A percentile compares a stretch with the other conserved stretches of the same genome.
These are phyloP conservation scores for Dendrocalamus sinicus DNA, from an alignment of 176 grass and related monocot species.

Conservation along the genomic window DNA sequence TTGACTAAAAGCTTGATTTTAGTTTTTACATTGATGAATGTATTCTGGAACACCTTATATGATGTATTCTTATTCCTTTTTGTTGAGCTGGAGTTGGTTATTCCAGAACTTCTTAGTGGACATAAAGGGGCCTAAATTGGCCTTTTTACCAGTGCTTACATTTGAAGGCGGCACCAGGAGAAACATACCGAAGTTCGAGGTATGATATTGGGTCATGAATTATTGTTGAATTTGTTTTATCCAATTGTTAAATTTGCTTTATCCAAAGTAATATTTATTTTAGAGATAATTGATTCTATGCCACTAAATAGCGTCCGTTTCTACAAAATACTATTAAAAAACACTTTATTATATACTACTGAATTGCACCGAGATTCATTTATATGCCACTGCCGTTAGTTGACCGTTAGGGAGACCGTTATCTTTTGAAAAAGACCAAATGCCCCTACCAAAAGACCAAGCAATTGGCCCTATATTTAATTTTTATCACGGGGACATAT, in stretches of 20 bases:
- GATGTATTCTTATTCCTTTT: conserved; percentile 31
- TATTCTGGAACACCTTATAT: not conserved
- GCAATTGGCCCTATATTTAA: too few relatives aligned
- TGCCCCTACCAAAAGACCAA: too few relatives aligned
- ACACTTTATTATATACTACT: too few relatives aligned
- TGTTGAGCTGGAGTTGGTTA: conserved; percentile 20
- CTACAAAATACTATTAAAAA: too few relatives aligned
- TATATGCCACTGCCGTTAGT: too few relatives aligned
- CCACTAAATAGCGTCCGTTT: too few relatives aligned
- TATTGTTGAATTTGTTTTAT: not conserved
- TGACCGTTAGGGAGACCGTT: too few relatives aligned
- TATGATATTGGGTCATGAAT: conserved; percentile 36
- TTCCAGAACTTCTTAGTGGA: conserved; percentile 95
- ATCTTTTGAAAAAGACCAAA: too few relatives aligned
- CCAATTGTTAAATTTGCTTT: too few relatives aligned
- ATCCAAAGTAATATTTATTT: not conserved
- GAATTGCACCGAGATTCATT: too few relatives aligned
- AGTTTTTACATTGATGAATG: conserved; percentile 3
- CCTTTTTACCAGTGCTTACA: conserved; percentile 77
- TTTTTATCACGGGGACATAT: too few relatives aligned
- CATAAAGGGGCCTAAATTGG: conserved; percentile 83
- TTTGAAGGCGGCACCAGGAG: conserved; percentile 97
- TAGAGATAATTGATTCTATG: too few relatives aligned
- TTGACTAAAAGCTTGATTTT: conserved; percentile 27
- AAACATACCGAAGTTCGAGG: conserved; percentile 97